Evolutionary conservation across 495 filamentous ascomycete species (phyloP), one percentile per base, ranked within the genome.

Genomic region (Acidomyces sp.): DNA sequence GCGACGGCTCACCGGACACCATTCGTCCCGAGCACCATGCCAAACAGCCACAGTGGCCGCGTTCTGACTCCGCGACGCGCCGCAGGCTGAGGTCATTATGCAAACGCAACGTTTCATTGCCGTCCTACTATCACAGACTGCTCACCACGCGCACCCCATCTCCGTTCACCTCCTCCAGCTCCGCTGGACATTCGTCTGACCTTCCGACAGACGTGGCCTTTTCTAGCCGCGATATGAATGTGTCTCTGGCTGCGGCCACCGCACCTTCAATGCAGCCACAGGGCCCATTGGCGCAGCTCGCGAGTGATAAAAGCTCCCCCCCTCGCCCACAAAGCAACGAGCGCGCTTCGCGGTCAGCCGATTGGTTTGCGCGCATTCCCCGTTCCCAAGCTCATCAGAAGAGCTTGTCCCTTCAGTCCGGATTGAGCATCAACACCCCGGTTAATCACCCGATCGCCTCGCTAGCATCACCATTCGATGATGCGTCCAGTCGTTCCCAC

Each of bases 21-120:
- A 59, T 58, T 45, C 58, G 56, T 48, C 51, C 62, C 12, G 57
- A 63, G 43, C 48, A 49, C 37, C 12, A 11, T 45, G 21, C 15
- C 55, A 54, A 51, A 28, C 58, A 16, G 28, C 55, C 60, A 16
- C 46, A 68, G 28, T 97, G 86, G 84, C 85, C 86, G 25, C 82
- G 82, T 52, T 85, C 85, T 4, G 78, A 84, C 52, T 67, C 79
- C 28, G 78, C 82, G 6, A 93, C 84, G 25, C 70, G 92, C 36
- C 70, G 72, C 36, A 73, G 87, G 47, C 67, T 97, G n/a, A 74
- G 88, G 30, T 69, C 81, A 32, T 64, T 97, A 2, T 93, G 86
- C 62, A 84, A 76, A 57, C 67, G 70, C 43, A 87, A 80, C 53
- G 79, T 81, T 29, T 67, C 68, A 0, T 73, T 77, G 28, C 70